Evolutionary conservation across 257 asterid species (phyloP), one percentile per base, ranked within the genome.

Genomic region (Solanum virginianum): DNA sequence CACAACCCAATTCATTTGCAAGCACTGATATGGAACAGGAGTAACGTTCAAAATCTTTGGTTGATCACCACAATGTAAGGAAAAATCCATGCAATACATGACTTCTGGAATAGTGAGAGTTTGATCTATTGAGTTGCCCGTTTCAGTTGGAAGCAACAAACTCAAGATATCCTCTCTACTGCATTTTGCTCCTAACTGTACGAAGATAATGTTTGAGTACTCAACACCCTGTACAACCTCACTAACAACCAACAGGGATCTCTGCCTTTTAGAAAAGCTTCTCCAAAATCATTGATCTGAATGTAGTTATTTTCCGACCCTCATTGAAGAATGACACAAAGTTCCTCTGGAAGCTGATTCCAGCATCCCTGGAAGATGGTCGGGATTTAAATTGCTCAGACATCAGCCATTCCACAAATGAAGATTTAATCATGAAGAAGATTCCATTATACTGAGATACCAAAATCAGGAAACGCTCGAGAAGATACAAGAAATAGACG

Each of bases 191-290:
- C 85, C 36, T 85, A 88, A 80, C 80, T 86, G 86, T 9, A 94
- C 86, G 29, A 77, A 85, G 85, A 83, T 54, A 5, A 90, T 90
- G 65, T 88, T 86, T 2, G 94, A 84, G 74, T 85, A 86, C 17
- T 20, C 36, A 13, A 49, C 45, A 11, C 41, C 15, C 7, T 17
- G 51, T 29, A n/a, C 22, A 45, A 62, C 63, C 26, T 85, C 87
- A 32, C 69, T 82, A 53, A 90, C 90, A 86, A 90, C 74, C 68
- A 92, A 83, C 22, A 92, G n/a, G 96, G 92, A 86, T 92, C 91
- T 4, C 93, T 92, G 1, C 91, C 83, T 8, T 65, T 57, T 68
- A 87, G 86, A 80, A 90, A 88, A 39, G 97, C 98, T 79, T 55
- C 88, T n/a, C 90, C 91, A 85, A 91, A 66, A 4, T 65, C 83